Base-by-base conservation (phyloP, 1,284 basidiomycete species). In the Irpex sp. region DNA sequence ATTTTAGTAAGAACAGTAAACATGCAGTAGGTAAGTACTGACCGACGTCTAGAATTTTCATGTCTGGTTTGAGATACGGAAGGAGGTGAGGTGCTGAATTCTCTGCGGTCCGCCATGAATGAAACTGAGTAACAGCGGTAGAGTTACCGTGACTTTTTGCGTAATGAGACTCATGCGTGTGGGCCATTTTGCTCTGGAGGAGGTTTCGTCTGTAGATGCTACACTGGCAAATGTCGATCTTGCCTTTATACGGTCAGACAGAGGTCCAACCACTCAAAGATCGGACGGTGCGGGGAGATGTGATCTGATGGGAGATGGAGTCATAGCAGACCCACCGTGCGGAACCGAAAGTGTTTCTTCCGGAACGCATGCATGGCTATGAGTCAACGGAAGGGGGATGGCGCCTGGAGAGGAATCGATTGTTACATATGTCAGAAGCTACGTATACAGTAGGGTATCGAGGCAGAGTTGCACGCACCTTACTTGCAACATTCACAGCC, bases 61-160 rank as follows among this genome's bases (percentile, higher is more conserved):
- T 75, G 58, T 66, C 58, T 1, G 74, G 73, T 33, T 70, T 63
- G 58, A 78, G 65, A 36, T 68, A 66, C 36, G 67, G 63, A 28
- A 78, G 60, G 4, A 79, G 69, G 63, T 79, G 75, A 3, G 69
- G 70, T 10, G 73, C 72, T 1, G 74, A 75, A 58, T 76, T 77
- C 16, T 68, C 65, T 16, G 70, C 75, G 18, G 77, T 79, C 47
- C 77, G 71, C 68, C 59, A 57, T 18, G 59, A 57, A 36, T 54
- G 52, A 16, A 33, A 28, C 18, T 54, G 12, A 21, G 21, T 16
- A 18, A 54, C 52, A 36, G 52, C 28, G 23, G 1, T 36, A 36
- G 52, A 33, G 52, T 28, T 16, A 5, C 52, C 52, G 28, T 54
- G 52, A 18, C 12, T 35, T 14, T 16, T 35, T 16, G 33, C 52